Evolutionary conservation across 2,329 filamentous ascomycete species (phyloP), one percentile per base, ranked within the genome.

Genomic region (Ascochyta koolunga): DNA sequence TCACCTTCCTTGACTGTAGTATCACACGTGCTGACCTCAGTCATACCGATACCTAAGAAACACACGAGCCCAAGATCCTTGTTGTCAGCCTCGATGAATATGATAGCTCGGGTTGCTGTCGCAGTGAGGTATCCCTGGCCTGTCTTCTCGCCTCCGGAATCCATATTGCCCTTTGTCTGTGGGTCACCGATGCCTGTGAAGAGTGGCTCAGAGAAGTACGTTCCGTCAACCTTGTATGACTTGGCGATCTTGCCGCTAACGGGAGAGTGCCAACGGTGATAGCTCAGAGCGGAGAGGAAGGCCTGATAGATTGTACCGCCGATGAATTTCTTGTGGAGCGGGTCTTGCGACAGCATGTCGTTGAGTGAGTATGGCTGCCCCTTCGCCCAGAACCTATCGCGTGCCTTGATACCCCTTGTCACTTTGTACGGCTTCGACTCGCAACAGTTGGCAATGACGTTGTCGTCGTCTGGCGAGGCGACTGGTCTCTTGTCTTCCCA

Each of bases 221-320:
- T 88, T 1, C 88, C 88, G 19, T 85, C 81, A 4, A 83, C 69
- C 0, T 87, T 78, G 52, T 82, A 86, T 0, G 82, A 81, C 48
- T 84, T 83, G 39, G 78, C 76, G 15, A 90, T 74, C 5, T 70
- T 85, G 0, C 88, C 88, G 5, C 78, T 81, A 0, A 90, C 81
- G n/a, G 88, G 88, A 0, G 83, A 71, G 72, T 90, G 87, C 88
- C 88, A 90, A 22, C 88, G 81, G 71, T 90, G 88, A 69, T 91
- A 90, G 37, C 83, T 86, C 46, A 89, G 73, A 0, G 86, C 83
- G 7, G 81, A 86, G 3, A 91, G 75, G 66, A 89, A 90, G 0
- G 87, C 88, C 65, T 91, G 88, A 70, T 90, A 90, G 24, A 90
- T 77, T 0, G 85, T 89, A 1, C 84, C 88, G 5, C 83, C 83